A percentile compares a stretch with the other conserved stretches of the same genome.
phyloP scores from a whole-genome alignment of 2,329 filamentous ascomycete genomes.

The Arthrobotrys pseudoclavata region DNA sequence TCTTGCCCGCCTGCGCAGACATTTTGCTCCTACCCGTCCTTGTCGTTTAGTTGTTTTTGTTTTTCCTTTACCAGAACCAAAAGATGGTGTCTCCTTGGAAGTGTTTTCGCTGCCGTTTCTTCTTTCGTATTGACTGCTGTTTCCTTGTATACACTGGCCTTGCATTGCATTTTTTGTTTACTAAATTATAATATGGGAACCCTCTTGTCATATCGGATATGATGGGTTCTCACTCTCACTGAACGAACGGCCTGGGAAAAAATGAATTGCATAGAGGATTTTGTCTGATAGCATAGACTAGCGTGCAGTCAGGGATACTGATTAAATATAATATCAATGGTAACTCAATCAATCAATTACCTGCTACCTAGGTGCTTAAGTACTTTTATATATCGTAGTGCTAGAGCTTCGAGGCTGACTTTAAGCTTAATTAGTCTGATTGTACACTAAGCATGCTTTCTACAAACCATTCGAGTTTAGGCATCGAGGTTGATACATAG shows the following conservation, averaged over 20 bases:
- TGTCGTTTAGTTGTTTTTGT: neutral
- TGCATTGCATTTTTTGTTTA: slow-evolving; percentile 1
- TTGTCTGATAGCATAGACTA: slow-evolving; percentile 11
- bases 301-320: too few relatives aligned
- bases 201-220: too few relatives aligned
- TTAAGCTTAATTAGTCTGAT: too few relatives aligned
- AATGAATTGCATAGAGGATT: slow-evolving; percentile 5
- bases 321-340: neutral
- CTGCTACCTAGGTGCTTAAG: too few relatives aligned
- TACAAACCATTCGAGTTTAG: too few relatives aligned
- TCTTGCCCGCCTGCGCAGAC: neutral
- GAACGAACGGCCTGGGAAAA: neutral
- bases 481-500: too few relatives aligned
- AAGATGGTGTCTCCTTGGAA: slow-evolving; percentile 3
- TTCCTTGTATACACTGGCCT: slow-evolving; percentile 18
- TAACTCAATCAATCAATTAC: neutral
- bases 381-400: too few relatives aligned
- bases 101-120: neutral
- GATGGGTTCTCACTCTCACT: neutral
- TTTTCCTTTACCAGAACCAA: slow-evolving; percentile 7
- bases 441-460: too few relatives aligned
- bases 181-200: neutral
- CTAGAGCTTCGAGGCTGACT: too few relatives aligned
- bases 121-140: neutral
- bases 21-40: slow-evolving; percentile 6